Evolutionary conservation across 2,329 filamentous ascomycete genomes (phyloP), one percentile per base, ranked within the genome.

Genomic region (Lachnellula cervina): DNA sequence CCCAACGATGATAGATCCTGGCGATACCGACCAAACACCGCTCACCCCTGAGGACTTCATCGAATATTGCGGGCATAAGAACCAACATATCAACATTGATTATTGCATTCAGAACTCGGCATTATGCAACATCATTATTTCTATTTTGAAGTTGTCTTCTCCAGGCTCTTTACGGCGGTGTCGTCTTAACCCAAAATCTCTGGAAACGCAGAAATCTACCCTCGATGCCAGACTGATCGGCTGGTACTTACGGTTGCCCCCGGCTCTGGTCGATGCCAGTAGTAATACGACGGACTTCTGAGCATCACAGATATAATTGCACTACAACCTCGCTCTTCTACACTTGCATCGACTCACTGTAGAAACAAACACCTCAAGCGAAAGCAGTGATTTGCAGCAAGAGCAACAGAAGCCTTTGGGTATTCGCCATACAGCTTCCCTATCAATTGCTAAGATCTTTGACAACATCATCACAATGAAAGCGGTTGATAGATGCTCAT

Each of bases 1-100:
- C 19, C 57, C 57, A 17, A 40, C 49, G 3, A 59, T 57, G 54
- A 59, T 59, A 21, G 44, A 52, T 32, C 46, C 35, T 25, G 57
- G 58, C 25, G 57, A 57, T 19, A 55, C 44, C 23, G 57, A 59
- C 25, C 54, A 57, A 32, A 21, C 52, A 2, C 57, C 52, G 19
- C 34, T 59, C 11, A 13, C 28, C 3, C 16, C 43, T 5, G 55
- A 59, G 25, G 57, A 59, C 43, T 57, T 55, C 32, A 50, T 50
- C 16, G 57, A 59, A 46, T 47, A 46, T n/a, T 40, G 43, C 38
- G 52, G 42, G 4, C 25, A 38, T 5, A 38, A 19, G 19, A 57
- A 57, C 23, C 21, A 56, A 25, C 32, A 53, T 40, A 32, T 59
- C 14, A 34, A 55, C 28, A 35, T 59, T 14, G 48, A 57, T 14